phyloP scores from a whole-genome alignment of 2,329 filamentous ascomycete genomes.

The Beauveria sp. region DNA sequence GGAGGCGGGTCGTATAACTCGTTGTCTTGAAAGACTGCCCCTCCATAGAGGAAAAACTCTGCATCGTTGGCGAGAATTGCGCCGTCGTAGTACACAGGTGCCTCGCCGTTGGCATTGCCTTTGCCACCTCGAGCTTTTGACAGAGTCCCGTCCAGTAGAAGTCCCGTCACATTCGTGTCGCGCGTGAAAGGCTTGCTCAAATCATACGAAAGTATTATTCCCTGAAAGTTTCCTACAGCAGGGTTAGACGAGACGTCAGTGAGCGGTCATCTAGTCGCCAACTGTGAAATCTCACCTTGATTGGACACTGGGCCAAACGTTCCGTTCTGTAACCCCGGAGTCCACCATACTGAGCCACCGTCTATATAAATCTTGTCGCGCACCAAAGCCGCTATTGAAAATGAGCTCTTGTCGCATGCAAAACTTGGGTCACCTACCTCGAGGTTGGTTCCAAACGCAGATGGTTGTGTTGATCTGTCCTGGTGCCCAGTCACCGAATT shows the following conservation, averaged over 20 bases:
- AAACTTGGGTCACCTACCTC: conserved; percentile 26
- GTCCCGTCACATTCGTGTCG: conserved; percentile 40
- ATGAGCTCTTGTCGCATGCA: not conserved
- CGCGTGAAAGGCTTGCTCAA: conserved; percentile 49
- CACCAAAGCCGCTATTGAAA: conserved; percentile 42
- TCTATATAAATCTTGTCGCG: conserved; percentile 59
- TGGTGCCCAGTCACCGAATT: conserved; percentile 39
- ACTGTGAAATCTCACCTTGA: conserved; percentile 30
- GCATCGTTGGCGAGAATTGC: conserved; percentile 57
- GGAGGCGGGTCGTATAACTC: conserved; percentile 29
- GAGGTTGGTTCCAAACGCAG: conserved; percentile 46
- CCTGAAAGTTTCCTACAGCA: conserved; percentile 40
- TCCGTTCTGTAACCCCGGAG: conserved; percentile 40
- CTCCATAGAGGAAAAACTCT: conserved; percentile 59
- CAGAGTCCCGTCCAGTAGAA: conserved; percentile 37
- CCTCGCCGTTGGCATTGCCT: conserved; percentile 44
- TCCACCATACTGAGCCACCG: conserved; percentile 51
- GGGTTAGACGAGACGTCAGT: not conserved
- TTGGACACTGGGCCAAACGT: conserved; percentile 17
- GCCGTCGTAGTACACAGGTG: conserved; percentile 53
- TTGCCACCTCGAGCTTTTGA: conserved; percentile 39
- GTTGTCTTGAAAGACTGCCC: conserved; percentile 32
- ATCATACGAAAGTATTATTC: conserved; percentile 49
- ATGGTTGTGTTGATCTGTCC: conserved; percentile 50
- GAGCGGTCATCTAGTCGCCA: conserved; percentile 1